phyloP scores from a whole-genome alignment of 2,329 filamentous ascomycete genomes.

The Xylariales sp. region DNA sequence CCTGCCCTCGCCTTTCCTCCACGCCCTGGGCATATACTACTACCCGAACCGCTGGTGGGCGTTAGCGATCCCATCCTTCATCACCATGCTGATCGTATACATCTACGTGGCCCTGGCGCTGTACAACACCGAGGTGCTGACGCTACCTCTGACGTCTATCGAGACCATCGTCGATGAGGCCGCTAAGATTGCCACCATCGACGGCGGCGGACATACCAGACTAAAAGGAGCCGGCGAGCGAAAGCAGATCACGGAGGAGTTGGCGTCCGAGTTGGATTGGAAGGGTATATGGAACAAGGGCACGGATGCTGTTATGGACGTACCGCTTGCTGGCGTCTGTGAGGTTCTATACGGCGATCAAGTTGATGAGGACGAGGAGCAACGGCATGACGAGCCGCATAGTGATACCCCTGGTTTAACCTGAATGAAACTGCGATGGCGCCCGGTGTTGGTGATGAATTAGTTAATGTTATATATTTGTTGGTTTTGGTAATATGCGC shows the following conservation, averaged over 20 bases:
- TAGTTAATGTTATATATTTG: not conserved
- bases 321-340: slow-evolving; percentile 93
- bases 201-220: slow-evolving; percentile 70
- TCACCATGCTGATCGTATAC: slow-evolving; percentile 89
- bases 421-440: slow-evolving; percentile 19
- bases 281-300: slow-evolving; percentile 87
- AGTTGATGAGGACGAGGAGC: slow-evolving; percentile 39
- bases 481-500: not conserved
- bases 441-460: slow-evolving; percentile 6
- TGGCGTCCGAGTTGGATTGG: slow-evolving; percentile 70
- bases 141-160: slow-evolving; percentile 79
- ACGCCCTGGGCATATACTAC: slow-evolving; percentile 93
- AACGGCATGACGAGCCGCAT: slow-evolving; percentile 15
- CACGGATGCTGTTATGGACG: slow-evolving; percentile 97
- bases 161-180: slow-evolving; percentile 94
- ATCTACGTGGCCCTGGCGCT: slow-evolving; percentile 92
- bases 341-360: slow-evolving; percentile 86
- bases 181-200: slow-evolving; percentile 85
- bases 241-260: slow-evolving; percentile 52
- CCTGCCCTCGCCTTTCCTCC: slow-evolving; percentile 89
- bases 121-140: slow-evolving; percentile 92
- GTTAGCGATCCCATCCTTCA: slow-evolving; percentile 87
- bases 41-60: slow-evolving; percentile 99
- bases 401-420: slow-evolving; percentile 30
- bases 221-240: slow-evolving; percentile 51